Conservation (phyloP, 2,329 filamentous ascomycete genomes). For the Clonostachys sp. region DNA sequence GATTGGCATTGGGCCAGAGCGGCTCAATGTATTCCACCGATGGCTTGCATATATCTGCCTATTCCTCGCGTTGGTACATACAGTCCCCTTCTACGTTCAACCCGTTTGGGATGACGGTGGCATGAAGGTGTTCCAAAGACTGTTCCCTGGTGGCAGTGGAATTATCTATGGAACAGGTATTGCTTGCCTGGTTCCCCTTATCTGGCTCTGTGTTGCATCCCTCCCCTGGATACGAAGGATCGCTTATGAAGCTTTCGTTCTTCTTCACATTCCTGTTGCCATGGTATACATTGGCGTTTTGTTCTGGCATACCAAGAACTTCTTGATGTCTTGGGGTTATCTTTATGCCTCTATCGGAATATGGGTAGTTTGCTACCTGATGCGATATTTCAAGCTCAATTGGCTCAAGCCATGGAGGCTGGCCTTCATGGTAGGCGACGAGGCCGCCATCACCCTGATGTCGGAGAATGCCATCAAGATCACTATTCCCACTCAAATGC, state of each 20-base stretch:
- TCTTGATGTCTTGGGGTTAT: constrained; percentile 84
- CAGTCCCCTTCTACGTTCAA: constrained; percentile 83
- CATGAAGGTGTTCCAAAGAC: constrained; percentile 61
- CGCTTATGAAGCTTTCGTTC: constrained; percentile 82
- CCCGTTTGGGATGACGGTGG: constrained; percentile 81
- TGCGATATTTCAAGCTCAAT: constrained; percentile 81
- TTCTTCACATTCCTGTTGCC: constrained; percentile 77
- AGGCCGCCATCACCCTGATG: constrained; percentile 84
- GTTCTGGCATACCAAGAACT: constrained; percentile 97
- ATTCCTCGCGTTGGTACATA: constrained; percentile 78
- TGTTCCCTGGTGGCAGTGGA: constrained; percentile 61
- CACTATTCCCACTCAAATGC: constrained; percentile 88
- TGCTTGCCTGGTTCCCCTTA: constrained; percentile 74
- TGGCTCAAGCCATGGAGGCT: constrained; percentile 78
- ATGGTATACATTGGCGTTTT: constrained; percentile 77
- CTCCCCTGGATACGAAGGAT: constrained; percentile 71
- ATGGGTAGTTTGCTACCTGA: constrained; percentile 69
- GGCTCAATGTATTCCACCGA: constrained; percentile 87
- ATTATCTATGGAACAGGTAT: constrained; percentile 83
- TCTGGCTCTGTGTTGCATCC: constrained; percentile 81
- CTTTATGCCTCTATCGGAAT: constrained; percentile 77
- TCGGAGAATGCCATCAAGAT: constrained; percentile 94
- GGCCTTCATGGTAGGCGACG: constrained; percentile 84
- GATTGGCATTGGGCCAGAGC: constrained; percentile 87
- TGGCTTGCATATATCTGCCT: constrained; percentile 88